Base-by-base conservation (phyloP, 768 basidiomycete genomes). In the Leucocoprinus leucothites region DNA sequence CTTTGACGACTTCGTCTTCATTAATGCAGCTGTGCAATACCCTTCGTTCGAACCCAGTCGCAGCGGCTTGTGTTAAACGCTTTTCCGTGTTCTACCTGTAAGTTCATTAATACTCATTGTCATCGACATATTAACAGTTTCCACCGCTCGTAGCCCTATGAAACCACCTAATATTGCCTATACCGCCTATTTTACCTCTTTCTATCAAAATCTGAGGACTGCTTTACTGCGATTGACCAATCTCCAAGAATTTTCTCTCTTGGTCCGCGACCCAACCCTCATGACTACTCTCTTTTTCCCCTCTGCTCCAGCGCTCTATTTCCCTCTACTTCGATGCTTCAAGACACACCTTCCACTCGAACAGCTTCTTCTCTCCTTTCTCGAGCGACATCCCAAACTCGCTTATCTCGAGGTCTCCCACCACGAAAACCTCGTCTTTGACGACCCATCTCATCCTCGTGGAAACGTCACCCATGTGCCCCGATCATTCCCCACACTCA, bases 51-150 rank as follows among this genome's bases (percentile, higher is more conserved):
- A 71, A 68, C 47, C 36, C 52, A 9, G 54, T 53, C 21, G 62
- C 67, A 28, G 71, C 72, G n/a, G 36, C 60, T 19, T 57, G 59
- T 13, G 70, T 74, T 19, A 64, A 67, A 59, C 58, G 57, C 24
- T 65, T 76, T 41, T 62, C 63, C 34, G 69, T 76, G 51, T 62
- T 48, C 40, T 74, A 74, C 60, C 58, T 61, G 73, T 74, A 59
- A 41, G 73, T 68, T 4, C 6, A 11, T 11, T 31, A 31, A 5
- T 31, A 31, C 21, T 42, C 25, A 35, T 35, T 26, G 18, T 14
- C 34, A n/a, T 35, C 7, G 6, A 16, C 14, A 19, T 35, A 8
- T 35, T 8, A 8, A 35, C 35, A 14, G 35, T 47, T 31, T 26
- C 57, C n/a, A n/a, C n/a, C n/a, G n/a, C n/a, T 25, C 58, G 22